Base-by-base conservation (phyloP, 805 yeast genomes). In the Pichia rugopelliculosa region DNA sequence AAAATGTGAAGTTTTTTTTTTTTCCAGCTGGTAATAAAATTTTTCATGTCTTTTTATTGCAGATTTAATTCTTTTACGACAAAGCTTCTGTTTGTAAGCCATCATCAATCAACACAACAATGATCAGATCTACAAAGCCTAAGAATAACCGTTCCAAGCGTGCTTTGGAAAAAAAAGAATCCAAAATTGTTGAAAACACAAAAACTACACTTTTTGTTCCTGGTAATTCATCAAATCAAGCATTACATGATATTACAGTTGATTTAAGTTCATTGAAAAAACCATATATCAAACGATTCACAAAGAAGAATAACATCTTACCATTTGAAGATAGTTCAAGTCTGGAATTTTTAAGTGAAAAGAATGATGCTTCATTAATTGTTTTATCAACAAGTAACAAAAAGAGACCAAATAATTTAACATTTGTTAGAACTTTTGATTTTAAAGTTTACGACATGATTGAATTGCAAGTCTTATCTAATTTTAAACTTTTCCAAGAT, bases 141-240 rank as follows among this genome's bases (percentile, higher is more conserved):
- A 90, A 89, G 71, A 93, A 84, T 62, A 96, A 96, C 46, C 88
- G 98, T 62, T 79, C 96, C 47, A 93, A 93, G 72, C 81, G 99
- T 68, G 98, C 96, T 7, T 64, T 90, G 54, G 96, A 89, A 53
- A 84, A 85, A 59, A 84, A 80, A 58, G 96, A 89, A 59, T 79
- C 97, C 45, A 91, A 89, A 68, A 66, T 88, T 41, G 84, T 84
- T 9, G 99, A 93, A 66, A 90, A 93, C 66, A 80, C 84, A 53
- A 93, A 93, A 68, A 77, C 80, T 46, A 97, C 96, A 0, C 74
- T 93, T 48, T 93, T 93, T 59, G 81, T 93, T 39, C 96, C 96
- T 18, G 99, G 98, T 15, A 70, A 85, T 45, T 83, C 88, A 17
- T 73, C 90, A 41, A 87, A 79, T 67, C 81, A 86, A 64, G 68